A percentile compares a stretch with the other conserved stretches of the same genome.
phyloP scores from a whole-genome alignment of 192 early-diverging fungal genomes.

The Backusella australiensis region DNA sequence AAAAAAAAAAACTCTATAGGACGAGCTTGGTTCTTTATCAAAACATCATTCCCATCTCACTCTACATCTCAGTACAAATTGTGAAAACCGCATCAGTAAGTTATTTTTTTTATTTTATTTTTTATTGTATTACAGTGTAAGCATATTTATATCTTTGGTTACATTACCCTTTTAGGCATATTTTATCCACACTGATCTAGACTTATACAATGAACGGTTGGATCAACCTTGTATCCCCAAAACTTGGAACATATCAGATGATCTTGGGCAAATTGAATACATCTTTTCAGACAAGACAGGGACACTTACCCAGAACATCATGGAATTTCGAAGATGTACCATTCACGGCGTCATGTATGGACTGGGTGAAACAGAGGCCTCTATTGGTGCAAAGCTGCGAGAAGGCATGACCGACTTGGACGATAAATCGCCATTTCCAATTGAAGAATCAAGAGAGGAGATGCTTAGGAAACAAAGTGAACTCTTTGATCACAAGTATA shows the following conservation, averaged over 20 bases:
- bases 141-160: too few relatives aligned
- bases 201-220: conserved; percentile 57
- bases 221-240: conserved; percentile 62
- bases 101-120: conserved; percentile 26
- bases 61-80: conserved; percentile 89
- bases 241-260: conserved; percentile 69
- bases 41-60: conserved; percentile 92
- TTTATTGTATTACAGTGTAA: neutral
- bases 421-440: neutral
- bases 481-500: conserved; percentile 59
- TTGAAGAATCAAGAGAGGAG: conserved; percentile 39
- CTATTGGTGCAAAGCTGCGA: conserved; percentile 38
- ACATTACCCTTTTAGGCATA: conserved; percentile 53
- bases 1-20: conserved; percentile 37
- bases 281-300: conserved; percentile 84
- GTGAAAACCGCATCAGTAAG: conserved; percentile 44
- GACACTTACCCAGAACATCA: conserved; percentile 74
- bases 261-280: conserved; percentile 76
- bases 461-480: conserved; percentile 57
- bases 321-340: conserved; percentile 74
- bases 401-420: conserved; percentile 6
- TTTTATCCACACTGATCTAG: conserved; percentile 66
- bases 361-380: conserved; percentile 51
- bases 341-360: conserved; percentile 61
- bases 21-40: conserved; percentile 85